Conservation (phyloP, 2,329 filamentous ascomycete genomes). For the Bisporella sp. region DNA sequence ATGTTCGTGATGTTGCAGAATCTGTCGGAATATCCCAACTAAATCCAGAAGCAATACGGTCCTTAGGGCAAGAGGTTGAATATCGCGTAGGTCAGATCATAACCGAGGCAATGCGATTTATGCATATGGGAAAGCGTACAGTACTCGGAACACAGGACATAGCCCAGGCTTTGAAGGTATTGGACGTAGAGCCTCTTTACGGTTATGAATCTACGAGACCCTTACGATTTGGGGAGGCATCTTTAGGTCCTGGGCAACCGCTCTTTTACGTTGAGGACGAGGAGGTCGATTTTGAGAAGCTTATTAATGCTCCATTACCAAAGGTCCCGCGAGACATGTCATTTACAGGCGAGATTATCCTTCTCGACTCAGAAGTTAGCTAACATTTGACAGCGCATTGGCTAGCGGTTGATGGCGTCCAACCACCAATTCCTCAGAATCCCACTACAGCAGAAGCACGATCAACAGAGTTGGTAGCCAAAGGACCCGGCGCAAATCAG, state of each 20-base stretch:
- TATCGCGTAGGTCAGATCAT: slow-evolving; percentile 91
- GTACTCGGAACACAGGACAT: slow-evolving; percentile 85
- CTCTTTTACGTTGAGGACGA: slow-evolving; percentile 98
- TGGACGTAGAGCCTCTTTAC: slow-evolving; percentile 92
- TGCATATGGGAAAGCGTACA: slow-evolving; percentile 85
- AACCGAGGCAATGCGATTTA: slow-evolving; percentile 89
- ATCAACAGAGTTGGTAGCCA: slow-evolving; percentile 79
- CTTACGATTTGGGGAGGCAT: slow-evolving; percentile 87
- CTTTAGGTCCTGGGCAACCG: slow-evolving; percentile 85
- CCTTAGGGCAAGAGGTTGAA: slow-evolving; percentile 88
- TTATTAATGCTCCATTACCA: slow-evolving; percentile 92
- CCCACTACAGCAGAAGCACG: slow-evolving; percentile 80
- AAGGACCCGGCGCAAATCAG: slow-evolving; percentile 81
- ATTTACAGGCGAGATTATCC: slow-evolving; percentile 64
- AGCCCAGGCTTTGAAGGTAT: slow-evolving; percentile 72
- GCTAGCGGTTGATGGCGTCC: slow-evolving; percentile 95
- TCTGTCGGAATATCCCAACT: slow-evolving; percentile 82
- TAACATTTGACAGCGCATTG: slow-evolving; percentile 64
- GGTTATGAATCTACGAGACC: slow-evolving; percentile 91
- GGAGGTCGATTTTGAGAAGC: slow-evolving; percentile 96
- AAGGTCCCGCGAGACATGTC: slow-evolving; percentile 91
- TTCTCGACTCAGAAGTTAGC: neutral
- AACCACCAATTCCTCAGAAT: slow-evolving; percentile 94
- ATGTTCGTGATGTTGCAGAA: slow-evolving; percentile 91
- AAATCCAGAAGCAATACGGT: slow-evolving; percentile 78